These are phyloP conservation scores for Pichia membranifaciens DNA, from an alignment of 805 yeast genomes.

Conservation along the genomic window DNA sequence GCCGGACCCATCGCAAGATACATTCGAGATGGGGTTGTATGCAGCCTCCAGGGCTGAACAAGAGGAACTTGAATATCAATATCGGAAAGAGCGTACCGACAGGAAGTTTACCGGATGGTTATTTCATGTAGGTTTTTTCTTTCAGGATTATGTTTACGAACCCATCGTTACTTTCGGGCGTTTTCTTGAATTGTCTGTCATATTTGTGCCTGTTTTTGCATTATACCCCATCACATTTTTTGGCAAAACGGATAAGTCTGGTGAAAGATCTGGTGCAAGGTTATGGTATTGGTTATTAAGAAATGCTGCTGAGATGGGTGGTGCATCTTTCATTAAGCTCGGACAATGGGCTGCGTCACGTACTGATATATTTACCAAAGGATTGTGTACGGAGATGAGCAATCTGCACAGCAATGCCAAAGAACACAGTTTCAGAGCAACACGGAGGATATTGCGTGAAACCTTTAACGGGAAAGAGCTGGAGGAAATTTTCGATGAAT, in stretches of 20 bases:
- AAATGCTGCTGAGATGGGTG: constrained; percentile 71
- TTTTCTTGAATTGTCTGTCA: constrained; percentile 56
- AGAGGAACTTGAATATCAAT: constrained; percentile 30
- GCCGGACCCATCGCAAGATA: constrained; percentile 49
- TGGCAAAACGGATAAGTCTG: constrained; percentile 37
- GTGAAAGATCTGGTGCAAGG: constrained; percentile 54
- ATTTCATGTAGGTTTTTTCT: constrained; percentile 36
- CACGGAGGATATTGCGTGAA: constrained; percentile 50
- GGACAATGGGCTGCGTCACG: constrained; percentile 99
- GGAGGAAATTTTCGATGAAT: constrained; percentile 76
- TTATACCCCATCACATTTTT: constrained; percentile 57
- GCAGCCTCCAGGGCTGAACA: constrained; percentile 54
- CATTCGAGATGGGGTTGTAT: constrained; percentile 65
- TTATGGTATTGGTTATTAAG: constrained; percentile 68
- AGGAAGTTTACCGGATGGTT: constrained; percentile 27
- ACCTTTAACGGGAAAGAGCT: constrained; percentile 51
- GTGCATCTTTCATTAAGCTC: constrained; percentile 84
- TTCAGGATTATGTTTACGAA: constrained; percentile 55
- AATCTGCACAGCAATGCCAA: constrained; percentile 77
- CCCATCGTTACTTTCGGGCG: constrained; percentile 66
- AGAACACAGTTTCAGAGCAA: constrained; percentile 59
- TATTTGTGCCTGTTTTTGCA: constrained; percentile 67
- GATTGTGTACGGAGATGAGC: constrained; percentile 70
- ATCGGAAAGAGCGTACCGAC: constrained; percentile 28
- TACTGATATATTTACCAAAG: constrained; percentile 82